A percentile compares a stretch with the other conserved stretches of the same genome.
Conservation (phyloP, 768 basidiomycete genomes). For the Agaricus blazei region DNA sequence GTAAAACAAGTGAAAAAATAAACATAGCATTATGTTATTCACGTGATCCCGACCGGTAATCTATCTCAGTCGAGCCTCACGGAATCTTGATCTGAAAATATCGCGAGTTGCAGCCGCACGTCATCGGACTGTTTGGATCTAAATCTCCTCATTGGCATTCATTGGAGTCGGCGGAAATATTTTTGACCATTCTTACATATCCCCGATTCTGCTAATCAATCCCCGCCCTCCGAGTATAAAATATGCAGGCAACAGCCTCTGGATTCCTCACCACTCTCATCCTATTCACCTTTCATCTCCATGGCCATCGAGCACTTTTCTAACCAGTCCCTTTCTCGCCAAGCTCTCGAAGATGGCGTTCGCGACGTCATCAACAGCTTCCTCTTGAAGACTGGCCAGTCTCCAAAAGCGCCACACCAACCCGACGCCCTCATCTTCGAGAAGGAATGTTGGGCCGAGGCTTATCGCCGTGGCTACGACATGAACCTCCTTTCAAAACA, state of each 20-base stretch:
- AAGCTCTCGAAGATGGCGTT: constrained; percentile 9
- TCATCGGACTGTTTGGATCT: too few species aligned
- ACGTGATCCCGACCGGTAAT: not conserved
- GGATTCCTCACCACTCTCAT: not conserved
- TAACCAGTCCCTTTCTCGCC: not conserved
- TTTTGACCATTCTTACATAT: not conserved
- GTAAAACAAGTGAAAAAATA: not conserved
- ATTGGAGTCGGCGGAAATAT: not conserved
- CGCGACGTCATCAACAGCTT: constrained; percentile 9
- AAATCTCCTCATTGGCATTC: not conserved
- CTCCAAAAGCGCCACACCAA: constrained; percentile 2
- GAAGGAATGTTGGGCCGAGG: constrained; percentile 9
- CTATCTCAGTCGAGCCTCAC: not conserved
- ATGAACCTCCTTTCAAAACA: constrained; percentile 7
- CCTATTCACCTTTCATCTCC: not conserved
- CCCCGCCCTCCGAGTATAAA: constrained; percentile 2
- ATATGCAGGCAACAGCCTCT: not conserved
- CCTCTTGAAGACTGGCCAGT: constrained; percentile 5
- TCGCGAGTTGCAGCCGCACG: too few species aligned
- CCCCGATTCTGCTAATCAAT: not conserved
- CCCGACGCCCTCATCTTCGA: constrained; percentile 6
- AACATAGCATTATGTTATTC: not conserved
- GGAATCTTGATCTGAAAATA: not conserved
- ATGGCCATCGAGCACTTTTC: constrained; percentile 7
- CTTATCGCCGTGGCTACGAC: constrained; percentile 9